Evolutionary conservation across 1,284 basidiomycete genomes (phyloP).

Genomic region (Lignosus rhinocerotis): DNA sequence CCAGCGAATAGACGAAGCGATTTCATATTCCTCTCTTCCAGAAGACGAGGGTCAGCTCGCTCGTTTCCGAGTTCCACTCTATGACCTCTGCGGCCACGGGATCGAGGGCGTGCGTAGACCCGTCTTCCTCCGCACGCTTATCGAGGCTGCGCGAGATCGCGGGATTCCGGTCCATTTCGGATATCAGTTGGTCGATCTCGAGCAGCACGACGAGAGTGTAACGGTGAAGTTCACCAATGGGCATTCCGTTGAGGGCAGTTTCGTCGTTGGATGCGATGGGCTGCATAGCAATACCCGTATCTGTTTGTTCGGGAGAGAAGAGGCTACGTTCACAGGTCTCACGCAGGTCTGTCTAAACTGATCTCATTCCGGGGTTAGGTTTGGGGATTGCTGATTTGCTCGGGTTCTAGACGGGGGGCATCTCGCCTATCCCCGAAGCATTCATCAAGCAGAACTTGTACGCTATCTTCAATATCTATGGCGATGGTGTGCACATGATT

Average conservation of each 20-base stretch:
- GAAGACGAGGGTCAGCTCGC: constrained; percentile 36
- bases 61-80: constrained; percentile 25
- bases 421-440: constrained; percentile 34
- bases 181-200: constrained; percentile 36
- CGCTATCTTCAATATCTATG: constrained; percentile 38
- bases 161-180: constrained; percentile 42
- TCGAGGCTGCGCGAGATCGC: constrained; percentile 35
- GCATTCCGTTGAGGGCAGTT: constrained; percentile 38
- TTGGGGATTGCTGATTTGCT: neutral
- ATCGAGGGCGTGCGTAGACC: constrained; percentile 37
- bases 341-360: constrained; percentile 35
- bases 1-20: constrained; percentile 26
- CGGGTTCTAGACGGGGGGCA: constrained; percentile 35
- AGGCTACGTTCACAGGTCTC: constrained; percentile 41
- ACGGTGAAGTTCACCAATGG: constrained; percentile 41
- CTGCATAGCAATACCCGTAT: constrained; percentile 44
- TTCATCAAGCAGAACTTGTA: constrained; percentile 6
- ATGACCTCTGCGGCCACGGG: constrained; percentile 25
- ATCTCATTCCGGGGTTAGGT: neutral
- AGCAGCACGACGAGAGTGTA: constrained; percentile 36
- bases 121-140: constrained; percentile 35
- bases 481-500: constrained; percentile 41
- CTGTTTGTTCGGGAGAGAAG: constrained; percentile 42
- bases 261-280: constrained; percentile 49
- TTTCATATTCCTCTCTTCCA: constrained; percentile 34